Conservation (phyloP, 1,139 yeast genomes). For the Petasospora fabianii region DNA sequence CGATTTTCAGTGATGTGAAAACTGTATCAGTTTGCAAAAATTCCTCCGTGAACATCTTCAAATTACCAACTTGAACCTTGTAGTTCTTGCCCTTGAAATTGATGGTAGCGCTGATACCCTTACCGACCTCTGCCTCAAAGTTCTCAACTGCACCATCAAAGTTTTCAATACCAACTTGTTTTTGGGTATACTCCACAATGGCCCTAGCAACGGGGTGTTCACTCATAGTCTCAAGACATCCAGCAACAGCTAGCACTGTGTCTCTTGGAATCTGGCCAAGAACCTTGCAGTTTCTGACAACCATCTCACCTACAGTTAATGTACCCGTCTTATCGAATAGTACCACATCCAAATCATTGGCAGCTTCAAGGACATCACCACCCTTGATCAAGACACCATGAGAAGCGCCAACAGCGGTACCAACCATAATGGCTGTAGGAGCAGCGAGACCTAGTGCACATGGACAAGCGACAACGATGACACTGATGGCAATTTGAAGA, state of each 20-base stretch:
- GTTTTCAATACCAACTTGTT: constrained; percentile 7
- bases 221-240: constrained; percentile 62
- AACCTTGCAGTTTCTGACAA: constrained; percentile 34
- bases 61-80: constrained; percentile 55
- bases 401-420: constrained; percentile 92
- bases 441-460: constrained; percentile 97
- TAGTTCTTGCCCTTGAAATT: constrained; percentile 26
- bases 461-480: constrained; percentile 95
- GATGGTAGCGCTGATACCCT: constrained; percentile 61
- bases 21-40: constrained; percentile 24
- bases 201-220: constrained; percentile 92
- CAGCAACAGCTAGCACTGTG: constrained; percentile 51
- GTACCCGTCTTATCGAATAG: constrained; percentile 97
- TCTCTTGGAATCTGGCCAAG: constrained; percentile 20
- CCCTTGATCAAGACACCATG: constrained; percentile 92
- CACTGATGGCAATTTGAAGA: constrained; percentile 83
- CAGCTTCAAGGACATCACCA: constrained; percentile 81
- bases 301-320: constrained; percentile 81
- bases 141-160: constrained; percentile 35
- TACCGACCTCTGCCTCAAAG: constrained; percentile 60
- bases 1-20: constrained; percentile 19
- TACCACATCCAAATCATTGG: constrained; percentile 61
- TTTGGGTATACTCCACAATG: constrained; percentile 37
- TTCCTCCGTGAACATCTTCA: constrained; percentile 38
- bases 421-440: constrained; percentile 98